Percentiles rank a stretch among this genome's conserved stretches.
Conservation (phyloP, 495 filamentous ascomycete species). For the Oleoguttula mirabilis region DNA sequence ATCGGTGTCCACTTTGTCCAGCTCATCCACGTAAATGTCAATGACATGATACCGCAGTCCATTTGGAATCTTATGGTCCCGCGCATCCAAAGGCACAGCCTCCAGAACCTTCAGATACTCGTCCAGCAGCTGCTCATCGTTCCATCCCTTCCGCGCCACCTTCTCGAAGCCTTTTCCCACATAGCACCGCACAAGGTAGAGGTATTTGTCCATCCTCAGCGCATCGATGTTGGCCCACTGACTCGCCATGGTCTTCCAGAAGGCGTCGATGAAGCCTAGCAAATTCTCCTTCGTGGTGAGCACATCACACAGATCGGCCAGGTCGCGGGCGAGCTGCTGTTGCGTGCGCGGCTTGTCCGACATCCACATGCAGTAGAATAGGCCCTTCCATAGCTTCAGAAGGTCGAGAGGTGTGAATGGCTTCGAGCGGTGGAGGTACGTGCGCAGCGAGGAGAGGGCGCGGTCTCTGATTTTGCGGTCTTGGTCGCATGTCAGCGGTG, state of each 20-base stretch:
- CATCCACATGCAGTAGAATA: conserved; percentile 97
- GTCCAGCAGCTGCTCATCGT: conserved; percentile 26
- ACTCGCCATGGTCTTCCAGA: conserved; percentile 78
- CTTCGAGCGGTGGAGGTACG: conserved; percentile 58
- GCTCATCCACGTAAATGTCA: conserved; percentile 73
- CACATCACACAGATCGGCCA: conserved; percentile 58
- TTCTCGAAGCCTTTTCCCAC: conserved; percentile 54
- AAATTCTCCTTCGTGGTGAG: conserved; percentile 45
- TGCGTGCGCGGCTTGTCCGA: conserved; percentile 77
- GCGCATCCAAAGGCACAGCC: conserved; percentile 33
- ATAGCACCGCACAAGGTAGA: conserved; percentile 69
- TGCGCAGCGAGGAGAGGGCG: conserved; percentile 65
- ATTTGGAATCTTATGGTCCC: conserved; percentile 50
- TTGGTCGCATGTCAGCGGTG: conserved; percentile 23
- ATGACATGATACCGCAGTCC: conserved; percentile 78
- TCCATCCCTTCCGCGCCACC: conserved; percentile 32
- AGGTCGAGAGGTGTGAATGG: conserved; percentile 62
- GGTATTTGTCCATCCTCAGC: conserved; percentile 76
- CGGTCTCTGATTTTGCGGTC: conserved; percentile 72
- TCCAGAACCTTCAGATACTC: conserved; percentile 30
- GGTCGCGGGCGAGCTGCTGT: conserved; percentile 66
- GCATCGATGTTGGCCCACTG: conserved; percentile 79
- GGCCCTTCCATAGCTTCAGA: conserved; percentile 90
- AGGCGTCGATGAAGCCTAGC: conserved; percentile 58
- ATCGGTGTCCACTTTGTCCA: conserved; percentile 51